Percentiles rank a stretch among this genome's conserved stretches.
Evolutionary conservation across 805 yeast species (phyloP).

Genomic region (Lipomyces oligophaga): DNA sequence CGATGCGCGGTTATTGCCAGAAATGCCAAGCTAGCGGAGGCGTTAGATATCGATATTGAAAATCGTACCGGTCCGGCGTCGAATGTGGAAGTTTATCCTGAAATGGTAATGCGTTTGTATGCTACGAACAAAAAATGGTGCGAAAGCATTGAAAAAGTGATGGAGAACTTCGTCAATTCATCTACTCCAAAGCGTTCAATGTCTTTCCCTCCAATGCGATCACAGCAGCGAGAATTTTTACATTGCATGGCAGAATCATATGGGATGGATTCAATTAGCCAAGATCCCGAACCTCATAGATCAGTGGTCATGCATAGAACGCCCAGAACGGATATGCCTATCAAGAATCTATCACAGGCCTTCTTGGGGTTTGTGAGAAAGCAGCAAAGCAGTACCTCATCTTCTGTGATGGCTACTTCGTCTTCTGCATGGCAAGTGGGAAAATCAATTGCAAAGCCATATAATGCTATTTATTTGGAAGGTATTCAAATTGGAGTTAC

Average conservation of each 20-base stretch:
- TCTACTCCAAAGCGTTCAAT: constrained; percentile 40
- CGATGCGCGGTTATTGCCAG: constrained; percentile 61
- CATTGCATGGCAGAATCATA: constrained; percentile 62
- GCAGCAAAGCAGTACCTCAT: constrained; percentile 1
- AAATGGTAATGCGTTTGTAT: constrained; percentile 47
- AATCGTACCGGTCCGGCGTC: constrained; percentile 30
- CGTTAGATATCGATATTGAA: constrained; percentile 47
- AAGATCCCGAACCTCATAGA: constrained; percentile 76
- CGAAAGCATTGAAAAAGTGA: constrained; percentile 51
- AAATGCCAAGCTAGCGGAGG: constrained; percentile 58
- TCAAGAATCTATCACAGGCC: constrained; percentile 23
- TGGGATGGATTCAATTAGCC: constrained; percentile 62
- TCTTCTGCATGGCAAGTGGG: constrained; percentile 3
- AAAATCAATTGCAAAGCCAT: constrained; percentile 23
- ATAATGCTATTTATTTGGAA: constrained; percentile 22
- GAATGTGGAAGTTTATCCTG: constrained; percentile 40
- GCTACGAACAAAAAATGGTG: constrained; percentile 66
- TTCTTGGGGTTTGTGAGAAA: constrained; percentile 3
- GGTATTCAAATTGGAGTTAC: constrained; percentile 22
- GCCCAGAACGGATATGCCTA: constrained; percentile 22
- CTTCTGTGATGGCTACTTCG: neutral
- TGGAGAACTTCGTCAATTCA: constrained; percentile 48
- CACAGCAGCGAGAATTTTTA: constrained; percentile 64
- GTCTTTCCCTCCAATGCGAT: constrained; percentile 71
- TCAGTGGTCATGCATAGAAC: constrained; percentile 56